Base-by-base conservation (phyloP, 176 grass and related monocot species). In the maize (Zea mays) region DNA sequence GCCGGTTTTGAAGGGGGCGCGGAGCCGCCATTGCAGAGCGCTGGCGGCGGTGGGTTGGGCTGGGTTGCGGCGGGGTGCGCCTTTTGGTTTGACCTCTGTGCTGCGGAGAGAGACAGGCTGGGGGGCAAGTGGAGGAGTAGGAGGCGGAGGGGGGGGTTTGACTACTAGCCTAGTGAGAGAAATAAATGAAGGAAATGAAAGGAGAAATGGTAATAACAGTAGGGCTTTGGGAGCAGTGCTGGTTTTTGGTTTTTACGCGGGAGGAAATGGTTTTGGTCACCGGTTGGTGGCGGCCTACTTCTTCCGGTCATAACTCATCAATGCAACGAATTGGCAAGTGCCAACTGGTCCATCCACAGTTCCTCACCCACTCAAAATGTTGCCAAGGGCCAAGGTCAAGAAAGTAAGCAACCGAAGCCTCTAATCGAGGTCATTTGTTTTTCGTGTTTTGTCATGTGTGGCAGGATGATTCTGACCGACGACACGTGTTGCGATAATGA, bases 81-180 rank as follows among this genome's bases (percentile, higher is more conserved):
- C 82, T 85, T 77, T 81, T 70, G 57, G 86, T 88, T 88, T 88
- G 86, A 88, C 86, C 86, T 85, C 54, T 65, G 81, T 71, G 55
- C 44, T 19, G 74, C 55, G 74, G 84, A 49, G 46, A 79, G 15
- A 10, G n/a, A 39, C 38, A 54, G 63, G 3, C 55, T 34, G 39
- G 15, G 9, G 39, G 5, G 40, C 2, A 58, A 74, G 71, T 35
- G 2, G 48, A 9, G 54, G 65, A 17, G 55, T 10, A 11, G 27
- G 39, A 7, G 15, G 0, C 1, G 27, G 48, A 2, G 17, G 40
- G 14, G 14, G 55, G 57, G 82, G 62, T 78, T 55, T 84, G 82
- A 78, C 82, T 50, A 10, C 8, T 59, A 54, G 68, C 44, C 10
- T 35, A 8, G 15, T 69, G 44, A 17, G 73, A 37, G 43, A 10